Conservation (phyloP, 1,284 basidiomycete genomes). For the Rhodotorula glutinis region DNA sequence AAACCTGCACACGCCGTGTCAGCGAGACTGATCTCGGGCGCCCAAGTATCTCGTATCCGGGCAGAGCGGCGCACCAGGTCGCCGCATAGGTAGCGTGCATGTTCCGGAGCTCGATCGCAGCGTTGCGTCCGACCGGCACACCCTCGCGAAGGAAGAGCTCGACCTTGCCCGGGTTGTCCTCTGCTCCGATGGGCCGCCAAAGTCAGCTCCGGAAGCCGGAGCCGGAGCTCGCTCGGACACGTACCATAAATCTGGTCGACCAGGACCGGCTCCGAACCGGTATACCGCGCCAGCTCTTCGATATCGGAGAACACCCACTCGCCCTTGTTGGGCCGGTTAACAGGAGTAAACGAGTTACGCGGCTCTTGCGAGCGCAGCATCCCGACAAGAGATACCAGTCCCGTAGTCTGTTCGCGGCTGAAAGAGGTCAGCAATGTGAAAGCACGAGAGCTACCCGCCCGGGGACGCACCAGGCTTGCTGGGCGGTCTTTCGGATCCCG, state of each 20-base stretch:
- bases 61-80: no score
- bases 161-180: constrained; percentile 72
- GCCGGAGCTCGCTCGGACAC: no score
- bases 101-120: constrained; percentile 86
- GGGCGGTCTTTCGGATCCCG: constrained; percentile 51
- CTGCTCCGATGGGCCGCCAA: constrained; percentile 53
- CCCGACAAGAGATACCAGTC: constrained; percentile 52
- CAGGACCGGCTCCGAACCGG: constrained; percentile 69
- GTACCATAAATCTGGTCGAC: constrained; percentile 80
- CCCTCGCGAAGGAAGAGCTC: constrained; percentile 65
- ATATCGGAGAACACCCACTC: constrained; percentile 93
- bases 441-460: background rate
- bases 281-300: constrained; percentile 71
- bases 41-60: no score
- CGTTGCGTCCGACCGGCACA: constrained; percentile 76
- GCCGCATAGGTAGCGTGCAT: constrained; percentile 92
- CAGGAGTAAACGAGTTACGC: constrained; percentile 75
- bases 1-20: background rate
- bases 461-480: constrained; percentile 38
- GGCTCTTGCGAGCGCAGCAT: constrained; percentile 63
- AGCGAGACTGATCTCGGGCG: no score
- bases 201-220: no score
- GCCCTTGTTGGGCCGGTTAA: constrained; percentile 74
- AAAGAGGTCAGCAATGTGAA: background rate
- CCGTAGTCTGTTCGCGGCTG: constrained; percentile 26